Base-by-base conservation (phyloP, 2,329 filamentous ascomycete species). In the Geosmithia flava region DNA sequence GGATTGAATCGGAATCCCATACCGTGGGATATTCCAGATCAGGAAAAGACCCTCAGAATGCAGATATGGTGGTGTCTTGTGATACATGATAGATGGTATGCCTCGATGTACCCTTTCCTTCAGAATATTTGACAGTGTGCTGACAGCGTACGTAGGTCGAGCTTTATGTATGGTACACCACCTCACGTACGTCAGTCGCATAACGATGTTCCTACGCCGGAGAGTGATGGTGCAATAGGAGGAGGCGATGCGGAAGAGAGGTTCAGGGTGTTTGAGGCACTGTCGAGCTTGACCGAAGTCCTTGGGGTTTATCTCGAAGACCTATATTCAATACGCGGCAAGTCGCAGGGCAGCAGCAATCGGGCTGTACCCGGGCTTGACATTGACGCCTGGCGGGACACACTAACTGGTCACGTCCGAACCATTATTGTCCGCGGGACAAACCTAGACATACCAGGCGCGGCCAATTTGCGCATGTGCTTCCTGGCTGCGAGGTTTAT, bases 41-140 rank as follows among this genome's bases (percentile, higher is more conserved):
- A 65, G 0, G 75, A 79, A 52, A 78, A 78, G 55, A 58, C 63
- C 11, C 52, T 76, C 5, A 59, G 76, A 20, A 71, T 76, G 53
- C 66, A 69, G 47, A 69, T 78, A 2, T 80, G 76, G 76, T 78
- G 76, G 75, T 64, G 68, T 8, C 56, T 80, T 1, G 53, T 76
- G 15, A 62, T 80, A 10, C 69, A 77, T 46, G 76, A 80, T 54
- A 65, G 69, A 47, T 80, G 76, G 75, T 75, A 59, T 47, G 61
- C 15, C 33, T 54, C 10, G 10, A n/a, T 16, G n/a, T 20, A 20
- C 8, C 13, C 8, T 17, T 13, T 5, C n/a, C 16, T 7, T 40
- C 15, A 19, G 3, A 7, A 20, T 15, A 16, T 42, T 15, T 10
- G n/a, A 15, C 42, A 19, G 33, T 42, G 16, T 15, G 27, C 44